A percentile compares a stretch with the other conserved stretches of the same genome.
These are phyloP conservation scores for Citrullus colocynthis DNA, from an alignment of 306 rosid genomes.

Conservation along the genomic window DNA sequence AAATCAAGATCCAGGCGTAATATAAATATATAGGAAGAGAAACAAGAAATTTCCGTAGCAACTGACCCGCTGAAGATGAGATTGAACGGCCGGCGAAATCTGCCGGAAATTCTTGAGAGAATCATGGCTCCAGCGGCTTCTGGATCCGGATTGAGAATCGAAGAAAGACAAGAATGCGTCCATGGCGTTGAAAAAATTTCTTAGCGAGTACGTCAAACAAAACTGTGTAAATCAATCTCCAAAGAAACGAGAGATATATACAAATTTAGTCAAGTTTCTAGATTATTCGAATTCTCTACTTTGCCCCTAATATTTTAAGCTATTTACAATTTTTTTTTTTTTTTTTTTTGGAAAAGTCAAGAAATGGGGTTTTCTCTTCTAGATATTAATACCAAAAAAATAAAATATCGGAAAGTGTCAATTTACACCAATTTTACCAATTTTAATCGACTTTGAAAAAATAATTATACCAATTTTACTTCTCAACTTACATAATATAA, in stretches of 20 bases:
- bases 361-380: too few relatives aligned
- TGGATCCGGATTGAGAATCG: conserved; percentile 37
- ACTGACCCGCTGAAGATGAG: conserved; percentile 52
- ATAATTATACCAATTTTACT: too few relatives aligned
- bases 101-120: conserved; percentile 63
- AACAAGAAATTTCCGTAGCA: background rate
- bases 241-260: background rate
- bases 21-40: background rate
- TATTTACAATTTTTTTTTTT: background rate
- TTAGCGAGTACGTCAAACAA: conserved; percentile 1
- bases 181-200: conserved; percentile 19
- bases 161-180: conserved; percentile 59
- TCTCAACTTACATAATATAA: too few relatives aligned
- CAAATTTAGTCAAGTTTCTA: background rate
- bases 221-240: background rate
- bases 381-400: too few relatives aligned
- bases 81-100: conserved; percentile 68
- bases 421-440: too few relatives aligned
- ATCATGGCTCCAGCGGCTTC: conserved; percentile 55
- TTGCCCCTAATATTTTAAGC: background rate
- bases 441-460: too few relatives aligned
- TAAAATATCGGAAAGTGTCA: too few relatives aligned
- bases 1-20: background rate
- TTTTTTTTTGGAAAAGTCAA: too few relatives aligned
- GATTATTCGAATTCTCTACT: background rate